Evolutionary conservation across 805 yeast genomes (phyloP), one percentile per base, ranked within the genome.

Genomic region (Candida yuanshanica): DNA sequence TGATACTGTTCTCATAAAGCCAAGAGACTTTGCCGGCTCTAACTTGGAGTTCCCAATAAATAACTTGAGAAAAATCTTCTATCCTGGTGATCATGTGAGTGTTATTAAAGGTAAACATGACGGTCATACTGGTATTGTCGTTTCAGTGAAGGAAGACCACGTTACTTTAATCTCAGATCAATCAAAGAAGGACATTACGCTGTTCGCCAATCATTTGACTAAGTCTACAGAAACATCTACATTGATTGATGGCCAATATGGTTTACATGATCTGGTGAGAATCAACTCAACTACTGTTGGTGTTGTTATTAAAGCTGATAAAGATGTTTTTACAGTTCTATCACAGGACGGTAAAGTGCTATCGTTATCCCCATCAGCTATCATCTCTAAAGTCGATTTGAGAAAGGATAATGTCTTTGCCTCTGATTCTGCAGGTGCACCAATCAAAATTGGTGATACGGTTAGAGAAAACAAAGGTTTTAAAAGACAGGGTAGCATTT

Each of bases 91-190:
- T 62, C 97, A 93, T 61, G 96, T 93, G 18, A 81, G 95, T 43
- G 93, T 91, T 24, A 75, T 85, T 29, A 86, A 81, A 57, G 99
- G 99, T 59, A 88, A 85, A 56, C 95, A 87, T 62, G 71, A 79
- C 39, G 96, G 91, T 56, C 96, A 90, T 57, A 88, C 96, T 26
- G 99, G 99, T 66, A 74, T 93, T 66, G 95, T 93, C 38, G 89
- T 93, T 33, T 74, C 79, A 50, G 77, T 87, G 20, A 75, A 77
- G 39, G 85, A 82, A 37, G 95, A 90, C 58, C 86, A 88, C 46
- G 97, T 90, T 20, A 86, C 95, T 0, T 73, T 93, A 49, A 77
- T 93, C 50, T 83, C 95, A 37, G 96, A 93, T 59, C 89, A 89
- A 63, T 81, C 95, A 1, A 79, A 78, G 54, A 80, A 83, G 52